These are phyloP conservation scores for Alternaria panax DNA, from an alignment of 2,329 filamentous ascomycete species.

Conservation along the genomic window DNA sequence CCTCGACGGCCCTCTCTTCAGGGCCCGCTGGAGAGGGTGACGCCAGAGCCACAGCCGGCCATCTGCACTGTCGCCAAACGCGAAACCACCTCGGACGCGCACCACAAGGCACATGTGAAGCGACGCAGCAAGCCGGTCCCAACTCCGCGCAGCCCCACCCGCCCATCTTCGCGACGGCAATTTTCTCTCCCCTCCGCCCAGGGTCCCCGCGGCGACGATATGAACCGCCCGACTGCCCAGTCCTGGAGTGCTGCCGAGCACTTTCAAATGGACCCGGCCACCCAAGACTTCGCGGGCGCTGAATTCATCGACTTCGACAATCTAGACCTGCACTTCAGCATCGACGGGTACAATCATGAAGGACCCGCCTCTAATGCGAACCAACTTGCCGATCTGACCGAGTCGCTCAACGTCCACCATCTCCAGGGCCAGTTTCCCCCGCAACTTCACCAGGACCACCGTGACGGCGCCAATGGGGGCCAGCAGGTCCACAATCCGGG, in stretches of 20 bases:
- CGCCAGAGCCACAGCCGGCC: neutral
- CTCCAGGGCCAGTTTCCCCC: conserved; percentile 42
- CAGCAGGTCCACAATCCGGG: conserved; percentile 25
- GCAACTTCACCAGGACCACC: conserved; percentile 34
- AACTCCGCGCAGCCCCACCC: conserved; percentile 14
- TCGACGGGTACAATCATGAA: conserved; percentile 35
- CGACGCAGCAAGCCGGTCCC: conserved; percentile 7
- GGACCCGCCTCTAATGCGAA: conserved; percentile 29
- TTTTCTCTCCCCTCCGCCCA: conserved; percentile 16
- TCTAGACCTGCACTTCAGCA: conserved; percentile 43
- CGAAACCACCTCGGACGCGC: neutral
- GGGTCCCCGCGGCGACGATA: conserved; percentile 32
- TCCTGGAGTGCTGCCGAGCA: conserved; percentile 52
- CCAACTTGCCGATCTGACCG: conserved; percentile 43
- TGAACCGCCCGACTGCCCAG: conserved; percentile 42
- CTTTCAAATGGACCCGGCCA: conserved; percentile 51
- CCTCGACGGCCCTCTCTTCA: conserved; percentile 15
- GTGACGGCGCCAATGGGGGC: conserved; percentile 27
- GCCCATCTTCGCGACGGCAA: conserved; percentile 15
- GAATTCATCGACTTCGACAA: conserved; percentile 51
- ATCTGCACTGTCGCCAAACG: neutral
- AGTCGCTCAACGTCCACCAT: conserved; percentile 45
- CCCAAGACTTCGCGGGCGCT: conserved; percentile 54
- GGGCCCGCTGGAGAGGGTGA: conserved; percentile 10
- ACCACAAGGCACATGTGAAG: conserved; percentile 7